Evolutionary conservation across 2,329 filamentous ascomycete genomes (phyloP).

Genomic region (Cercospora sesami): DNA sequence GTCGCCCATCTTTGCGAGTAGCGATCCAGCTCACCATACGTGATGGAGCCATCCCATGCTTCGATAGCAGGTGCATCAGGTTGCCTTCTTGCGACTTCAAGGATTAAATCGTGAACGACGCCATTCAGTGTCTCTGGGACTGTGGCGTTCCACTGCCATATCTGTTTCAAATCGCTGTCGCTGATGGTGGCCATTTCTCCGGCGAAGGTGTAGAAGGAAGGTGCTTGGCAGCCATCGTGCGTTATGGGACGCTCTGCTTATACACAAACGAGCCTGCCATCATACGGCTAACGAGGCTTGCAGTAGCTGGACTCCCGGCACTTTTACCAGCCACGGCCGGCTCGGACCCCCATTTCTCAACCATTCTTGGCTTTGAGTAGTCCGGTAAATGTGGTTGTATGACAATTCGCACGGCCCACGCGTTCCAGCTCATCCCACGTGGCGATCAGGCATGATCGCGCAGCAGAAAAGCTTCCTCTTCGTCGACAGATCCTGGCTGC

Average conservation of each 20-base stretch:
- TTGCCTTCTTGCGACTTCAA: slow-evolving; percentile 20
- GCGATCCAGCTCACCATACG: slow-evolving; percentile 32
- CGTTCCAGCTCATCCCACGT: neutral
- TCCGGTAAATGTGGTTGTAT: neutral
- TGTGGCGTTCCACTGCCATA: slow-evolving; percentile 27
- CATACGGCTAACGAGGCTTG: neutral
- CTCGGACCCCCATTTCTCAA: neutral
- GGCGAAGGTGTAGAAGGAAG: neutral
- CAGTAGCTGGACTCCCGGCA: neutral
- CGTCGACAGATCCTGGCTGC: neutral
- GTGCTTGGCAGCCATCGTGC: neutral
- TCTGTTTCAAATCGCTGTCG: slow-evolving; percentile 20
- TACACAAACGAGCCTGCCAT: neutral
- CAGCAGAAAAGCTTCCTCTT: neutral
- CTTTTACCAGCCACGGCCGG: neutral
- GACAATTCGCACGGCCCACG: neutral
- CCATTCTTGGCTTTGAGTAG: neutral
- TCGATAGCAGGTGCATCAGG: slow-evolving; percentile 31
- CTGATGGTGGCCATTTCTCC: neutral
- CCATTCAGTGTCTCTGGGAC: slow-evolving; percentile 17
- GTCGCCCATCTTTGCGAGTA: slow-evolving; percentile 18
- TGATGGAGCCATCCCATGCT: slow-evolving; percentile 34
- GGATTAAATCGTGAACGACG: slow-evolving; percentile 30
- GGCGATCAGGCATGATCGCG: neutral
- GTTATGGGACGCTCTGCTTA: neutral